Conservation (phyloP, 2,329 filamentous ascomycete species). For the Ilyonectria destructans region DNA sequence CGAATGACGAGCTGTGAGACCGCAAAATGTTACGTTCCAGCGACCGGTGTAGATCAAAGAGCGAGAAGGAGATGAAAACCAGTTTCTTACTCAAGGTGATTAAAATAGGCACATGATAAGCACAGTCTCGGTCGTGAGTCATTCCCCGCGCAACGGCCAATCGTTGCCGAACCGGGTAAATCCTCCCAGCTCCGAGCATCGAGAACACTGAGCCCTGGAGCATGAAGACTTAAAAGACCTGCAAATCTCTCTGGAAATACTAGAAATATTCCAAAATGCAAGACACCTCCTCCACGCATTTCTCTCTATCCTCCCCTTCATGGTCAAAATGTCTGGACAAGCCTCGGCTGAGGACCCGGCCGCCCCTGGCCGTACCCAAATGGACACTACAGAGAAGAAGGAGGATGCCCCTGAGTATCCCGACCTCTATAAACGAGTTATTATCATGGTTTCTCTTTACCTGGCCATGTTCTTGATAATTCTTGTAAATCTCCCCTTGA, state of each 20-base stretch:
- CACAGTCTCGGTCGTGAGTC: neutral
- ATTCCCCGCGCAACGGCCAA: neutral
- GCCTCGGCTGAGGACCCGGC: neutral
- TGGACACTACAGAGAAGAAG: neutral
- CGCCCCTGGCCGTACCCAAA: constrained; percentile 14
- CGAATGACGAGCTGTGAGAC: too few species aligned
- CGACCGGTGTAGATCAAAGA: too few species aligned
- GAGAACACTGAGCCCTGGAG: neutral
- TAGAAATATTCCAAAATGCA: neutral
- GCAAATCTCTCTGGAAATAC: neutral
- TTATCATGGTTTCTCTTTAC: constrained; percentile 57
- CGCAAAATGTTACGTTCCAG: too few species aligned
- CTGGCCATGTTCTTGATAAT: constrained; percentile 60
- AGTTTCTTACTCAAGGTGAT: neutral
- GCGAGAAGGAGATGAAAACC: too few species aligned
- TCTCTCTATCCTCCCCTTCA: neutral
- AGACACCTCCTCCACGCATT: neutral
- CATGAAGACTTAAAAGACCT: neutral
- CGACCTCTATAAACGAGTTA: constrained; percentile 41
- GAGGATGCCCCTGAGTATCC: constrained; percentile 36
- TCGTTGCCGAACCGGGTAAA: constrained; percentile 1
- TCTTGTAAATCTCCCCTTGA: constrained; percentile 43
- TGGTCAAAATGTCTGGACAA: neutral
- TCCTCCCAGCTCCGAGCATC: neutral
- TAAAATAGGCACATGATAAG: neutral